A percentile compares a stretch with the other conserved stretches of the same genome.
These are phyloP conservation scores for Geotrichum citri-aurantii DNA, from an alignment of 1,139 yeast genomes.

Conservation along the genomic window DNA sequence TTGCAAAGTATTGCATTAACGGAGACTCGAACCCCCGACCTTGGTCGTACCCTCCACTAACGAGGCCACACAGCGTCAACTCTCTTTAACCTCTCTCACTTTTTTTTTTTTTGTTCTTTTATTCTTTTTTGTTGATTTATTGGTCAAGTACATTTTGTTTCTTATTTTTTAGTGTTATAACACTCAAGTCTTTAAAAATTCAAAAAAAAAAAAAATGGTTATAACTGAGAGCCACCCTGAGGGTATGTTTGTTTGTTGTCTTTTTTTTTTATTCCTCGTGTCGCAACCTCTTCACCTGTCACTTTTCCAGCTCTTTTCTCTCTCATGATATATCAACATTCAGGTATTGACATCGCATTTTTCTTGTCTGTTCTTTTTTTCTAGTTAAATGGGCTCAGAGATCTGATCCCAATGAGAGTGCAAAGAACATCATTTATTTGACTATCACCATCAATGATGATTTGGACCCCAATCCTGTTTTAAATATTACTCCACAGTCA, in stretches of 20 bases:
- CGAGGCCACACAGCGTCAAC: no score
- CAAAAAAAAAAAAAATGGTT: neutral
- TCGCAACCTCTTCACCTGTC: neutral
- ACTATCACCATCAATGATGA: constrained; percentile 66
- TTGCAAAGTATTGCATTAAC: no score
- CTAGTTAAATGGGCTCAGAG: constrained; percentile 93
- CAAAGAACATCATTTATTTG: constrained; percentile 68
- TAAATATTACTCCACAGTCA: constrained; percentile 53
- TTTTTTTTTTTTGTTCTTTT: no score
- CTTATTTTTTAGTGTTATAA: neutral
- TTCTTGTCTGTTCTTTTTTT: neutral
- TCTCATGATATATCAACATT: neutral
- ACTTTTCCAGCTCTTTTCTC: neutral
- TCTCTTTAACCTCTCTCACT: no score
- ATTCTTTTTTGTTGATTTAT: neutral
- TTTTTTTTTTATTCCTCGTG: neutral
- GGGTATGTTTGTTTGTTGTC: neutral
- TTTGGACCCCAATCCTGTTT: constrained; percentile 50
- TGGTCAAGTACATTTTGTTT: neutral
- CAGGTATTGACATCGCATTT: neutral
- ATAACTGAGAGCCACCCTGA: neutral
- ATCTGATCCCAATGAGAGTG: constrained; percentile 61
- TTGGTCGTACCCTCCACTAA: no score
- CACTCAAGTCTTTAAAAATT: neutral
- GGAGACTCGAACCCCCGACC: no score